phyloP scores from a whole-genome alignment of 306 rosid genomes.

The Betula pendula region DNA sequence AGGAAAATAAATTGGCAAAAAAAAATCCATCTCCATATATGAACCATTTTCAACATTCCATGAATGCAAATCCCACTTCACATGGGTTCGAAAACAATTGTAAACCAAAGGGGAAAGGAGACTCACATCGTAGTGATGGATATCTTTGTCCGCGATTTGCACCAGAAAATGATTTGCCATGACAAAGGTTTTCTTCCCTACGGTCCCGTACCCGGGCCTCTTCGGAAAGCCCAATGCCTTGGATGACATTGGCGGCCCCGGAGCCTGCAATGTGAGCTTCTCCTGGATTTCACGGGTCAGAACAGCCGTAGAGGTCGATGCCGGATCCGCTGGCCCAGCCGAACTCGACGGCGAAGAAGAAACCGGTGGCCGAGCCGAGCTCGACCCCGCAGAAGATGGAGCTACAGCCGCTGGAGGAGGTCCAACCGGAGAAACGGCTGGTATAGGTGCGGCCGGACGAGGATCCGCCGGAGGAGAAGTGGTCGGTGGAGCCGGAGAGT shows the following conservation, averaged over 20 bases:
- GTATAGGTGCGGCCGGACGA: background rate
- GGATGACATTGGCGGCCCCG: slow-evolving; percentile 42
- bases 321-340: background rate
- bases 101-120: no score
- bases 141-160: slow-evolving; percentile 31
- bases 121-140: slow-evolving; percentile 63
- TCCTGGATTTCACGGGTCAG: slow-evolving; percentile 10
- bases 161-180: slow-evolving; percentile 67
- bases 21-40: no score
- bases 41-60: no score
- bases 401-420: background rate
- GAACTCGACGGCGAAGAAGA: slow-evolving; percentile 7
- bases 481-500: background rate
- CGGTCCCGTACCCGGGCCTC: slow-evolving; percentile 52
- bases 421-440: background rate
- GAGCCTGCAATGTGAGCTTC: slow-evolving; percentile 26
- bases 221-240: slow-evolving; percentile 25
- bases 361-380: background rate
- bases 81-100: no score
- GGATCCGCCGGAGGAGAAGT: background rate
- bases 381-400: background rate
- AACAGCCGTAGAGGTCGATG: background rate
- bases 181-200: slow-evolving; percentile 30
- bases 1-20: no score
- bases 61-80: no score